A percentile compares a stretch with the other conserved stretches of the same genome.
Conservation (phyloP, 2,329 filamentous ascomycete genomes). For the Alternaria brassicae region DNA sequence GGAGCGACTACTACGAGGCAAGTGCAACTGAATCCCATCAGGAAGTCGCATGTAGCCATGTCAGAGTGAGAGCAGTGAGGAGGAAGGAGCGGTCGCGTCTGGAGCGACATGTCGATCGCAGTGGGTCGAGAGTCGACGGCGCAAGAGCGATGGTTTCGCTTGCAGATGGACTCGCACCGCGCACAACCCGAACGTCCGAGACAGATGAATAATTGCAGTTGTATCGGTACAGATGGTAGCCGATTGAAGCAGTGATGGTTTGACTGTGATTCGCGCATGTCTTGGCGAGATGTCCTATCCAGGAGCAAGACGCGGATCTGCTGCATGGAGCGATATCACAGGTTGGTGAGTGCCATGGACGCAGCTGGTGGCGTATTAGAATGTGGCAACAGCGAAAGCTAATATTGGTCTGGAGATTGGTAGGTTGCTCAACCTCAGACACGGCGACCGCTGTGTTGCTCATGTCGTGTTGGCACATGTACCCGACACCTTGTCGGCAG, state of each 20-base stretch:
- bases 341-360: slow-evolving; percentile 7
- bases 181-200: not conserved
- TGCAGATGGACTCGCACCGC: not conserved
- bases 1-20: not conserved
- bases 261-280: slow-evolving; percentile 10
- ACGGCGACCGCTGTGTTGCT: slow-evolving; percentile 17
- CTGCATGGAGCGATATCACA: slow-evolving; percentile 2
- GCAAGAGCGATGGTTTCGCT: slow-evolving; percentile 4
- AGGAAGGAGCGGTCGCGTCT: slow-evolving; percentile 2
- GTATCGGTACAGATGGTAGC: not conserved
- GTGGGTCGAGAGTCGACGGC: slow-evolving; percentile 2
- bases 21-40: not conserved
- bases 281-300: slow-evolving; percentile 30
- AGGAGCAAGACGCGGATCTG: slow-evolving; percentile 10
- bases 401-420: slow-evolving; percentile 26
- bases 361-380: not conserved
- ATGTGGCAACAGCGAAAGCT: slow-evolving; percentile 23
- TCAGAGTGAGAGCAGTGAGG: not conserved
- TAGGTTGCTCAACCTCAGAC: slow-evolving; percentile 24
- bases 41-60: not conserved
- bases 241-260: slow-evolving; percentile 8
- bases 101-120: slow-evolving; percentile 10
- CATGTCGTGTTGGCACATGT: slow-evolving; percentile 26
- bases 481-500: slow-evolving; percentile 10
- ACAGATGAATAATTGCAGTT: slow-evolving; percentile 1